Conservation (phyloP, 129 eudicot species). For the Calendula officinalis region DNA sequence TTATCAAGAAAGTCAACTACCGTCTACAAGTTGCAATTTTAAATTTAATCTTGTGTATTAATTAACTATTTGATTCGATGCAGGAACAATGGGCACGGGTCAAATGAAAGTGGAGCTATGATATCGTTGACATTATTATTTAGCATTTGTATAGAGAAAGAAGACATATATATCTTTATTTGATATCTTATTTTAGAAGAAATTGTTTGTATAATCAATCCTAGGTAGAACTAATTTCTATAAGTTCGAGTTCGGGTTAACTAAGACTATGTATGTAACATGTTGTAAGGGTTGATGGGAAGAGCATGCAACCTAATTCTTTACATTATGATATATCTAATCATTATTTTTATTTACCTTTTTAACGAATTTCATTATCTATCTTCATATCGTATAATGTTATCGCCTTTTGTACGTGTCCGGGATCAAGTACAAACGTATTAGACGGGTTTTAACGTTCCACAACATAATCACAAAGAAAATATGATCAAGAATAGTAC, state of each 20-base stretch:
- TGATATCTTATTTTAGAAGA: slow-evolving; percentile 41
- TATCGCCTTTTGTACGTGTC: slow-evolving; percentile 14
- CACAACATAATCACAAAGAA: slow-evolving; percentile 4
- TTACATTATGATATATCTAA: slow-evolving; percentile 34
- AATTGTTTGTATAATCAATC: slow-evolving; percentile 35
- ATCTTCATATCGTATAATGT: background rate
- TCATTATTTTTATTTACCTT: slow-evolving; percentile 31
- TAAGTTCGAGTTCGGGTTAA: slow-evolving; percentile 4
- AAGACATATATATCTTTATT: slow-evolving; percentile 33
- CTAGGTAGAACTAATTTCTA: slow-evolving; percentile 43
- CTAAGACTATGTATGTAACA: slow-evolving; percentile 25
- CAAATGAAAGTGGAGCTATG: slow-evolving; percentile 82
- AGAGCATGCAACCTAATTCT: slow-evolving; percentile 30
- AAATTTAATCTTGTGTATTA: slow-evolving; percentile 22
- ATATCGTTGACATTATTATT: slow-evolving; percentile 35
- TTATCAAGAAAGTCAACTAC: slow-evolving; percentile 17
- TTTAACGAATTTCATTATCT: slow-evolving; percentile 9
- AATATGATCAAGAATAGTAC: slow-evolving; percentile 4
- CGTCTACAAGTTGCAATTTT: background rate
- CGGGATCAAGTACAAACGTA: slow-evolving; percentile 7
- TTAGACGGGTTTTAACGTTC: background rate
- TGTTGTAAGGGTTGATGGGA: slow-evolving; percentile 32
- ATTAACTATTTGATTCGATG: slow-evolving; percentile 17
- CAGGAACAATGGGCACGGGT: slow-evolving; percentile 51
- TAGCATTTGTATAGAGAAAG: slow-evolving; percentile 72